Conservation (phyloP, 768 basidiomycete species). For the Rhizopogon vesiculosus region DNA sequence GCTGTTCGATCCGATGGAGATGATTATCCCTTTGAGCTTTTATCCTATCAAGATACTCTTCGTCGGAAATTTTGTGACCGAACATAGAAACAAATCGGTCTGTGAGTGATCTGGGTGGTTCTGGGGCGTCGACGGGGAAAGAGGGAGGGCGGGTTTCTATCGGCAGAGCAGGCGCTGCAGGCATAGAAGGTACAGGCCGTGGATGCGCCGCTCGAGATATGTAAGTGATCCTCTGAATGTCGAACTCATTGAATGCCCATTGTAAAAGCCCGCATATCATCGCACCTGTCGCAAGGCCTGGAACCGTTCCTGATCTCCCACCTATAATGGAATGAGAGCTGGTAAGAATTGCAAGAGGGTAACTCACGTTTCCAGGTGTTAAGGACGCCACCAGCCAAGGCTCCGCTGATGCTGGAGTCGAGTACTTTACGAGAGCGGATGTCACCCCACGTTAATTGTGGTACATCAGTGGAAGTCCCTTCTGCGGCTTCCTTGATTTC, state of each 20-base stretch:
- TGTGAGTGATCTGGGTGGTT: conserved; percentile 16
- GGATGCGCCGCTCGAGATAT: conserved; percentile 32
- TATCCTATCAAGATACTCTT: conserved; percentile 63
- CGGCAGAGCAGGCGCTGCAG: neutral
- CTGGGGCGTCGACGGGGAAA: neutral
- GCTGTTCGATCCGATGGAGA: conserved; percentile 50
- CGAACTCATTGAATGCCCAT: conserved; percentile 64
- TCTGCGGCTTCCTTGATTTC: conserved; percentile 18
- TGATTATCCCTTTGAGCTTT: conserved; percentile 52
- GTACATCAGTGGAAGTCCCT: conserved; percentile 11
- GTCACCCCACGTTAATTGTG: conserved; percentile 40
- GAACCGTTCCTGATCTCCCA: conserved; percentile 49
- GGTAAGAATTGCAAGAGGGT: neutral
- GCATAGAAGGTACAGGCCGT: neutral
- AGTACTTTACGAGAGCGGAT: conserved; percentile 56
- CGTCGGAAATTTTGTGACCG: conserved; percentile 53
- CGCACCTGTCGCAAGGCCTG: conserved; percentile 58
- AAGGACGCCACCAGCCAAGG: conserved; percentile 55
- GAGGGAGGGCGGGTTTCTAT: neutral
- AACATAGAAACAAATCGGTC: conserved; percentile 34
- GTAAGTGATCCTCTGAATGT: conserved; percentile 54
- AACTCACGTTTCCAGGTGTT: conserved; percentile 58
- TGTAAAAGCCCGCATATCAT: conserved; percentile 60
- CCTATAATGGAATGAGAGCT: conserved; percentile 35
- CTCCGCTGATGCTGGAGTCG: conserved; percentile 74